A percentile compares a stretch with the other conserved stretches of the same genome.
phyloP scores from a whole-genome alignment of 139 green algal species.

The Volvox africanus region DNA sequence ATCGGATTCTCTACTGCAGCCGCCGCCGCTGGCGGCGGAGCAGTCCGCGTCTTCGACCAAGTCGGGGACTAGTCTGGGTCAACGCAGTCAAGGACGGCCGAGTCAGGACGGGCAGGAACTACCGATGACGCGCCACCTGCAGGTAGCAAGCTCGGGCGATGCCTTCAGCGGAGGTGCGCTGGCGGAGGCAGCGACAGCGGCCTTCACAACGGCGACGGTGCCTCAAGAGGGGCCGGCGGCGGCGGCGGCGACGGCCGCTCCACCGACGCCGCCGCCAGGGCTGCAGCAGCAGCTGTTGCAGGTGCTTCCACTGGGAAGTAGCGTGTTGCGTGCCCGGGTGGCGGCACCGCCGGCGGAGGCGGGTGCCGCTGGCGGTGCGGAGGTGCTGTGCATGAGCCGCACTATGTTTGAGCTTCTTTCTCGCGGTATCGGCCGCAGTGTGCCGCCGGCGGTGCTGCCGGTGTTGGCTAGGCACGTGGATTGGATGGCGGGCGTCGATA shows the following conservation, averaged over 20 bases:
- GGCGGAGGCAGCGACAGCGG: neutral
- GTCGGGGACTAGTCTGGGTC: neutral
- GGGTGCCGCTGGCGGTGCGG: neutral
- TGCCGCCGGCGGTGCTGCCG: constrained; percentile 16
- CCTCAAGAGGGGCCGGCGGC: neutral
- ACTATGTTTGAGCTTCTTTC: constrained; percentile 44
- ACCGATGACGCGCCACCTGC: neutral
- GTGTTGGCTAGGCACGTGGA: constrained; percentile 40
- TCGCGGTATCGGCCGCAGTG: constrained; percentile 33
- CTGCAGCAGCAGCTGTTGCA: constrained; percentile 1
- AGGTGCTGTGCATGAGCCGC: constrained; percentile 51
- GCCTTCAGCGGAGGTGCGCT: constrained; percentile 22
- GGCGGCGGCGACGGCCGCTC: neutral
- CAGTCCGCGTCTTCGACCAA: neutral
- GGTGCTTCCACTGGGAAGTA: neutral
- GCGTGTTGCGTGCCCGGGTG: neutral
- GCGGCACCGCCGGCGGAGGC: neutral
- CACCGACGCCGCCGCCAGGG: neutral
- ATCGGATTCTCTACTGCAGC: too few relatives aligned
- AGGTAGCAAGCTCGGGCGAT: neutral
- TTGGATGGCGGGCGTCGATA: constrained; percentile 20
- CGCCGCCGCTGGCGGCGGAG: too few relatives aligned
- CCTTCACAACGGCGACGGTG: neutral
- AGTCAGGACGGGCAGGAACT: too few relatives aligned
- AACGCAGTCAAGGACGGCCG: too few relatives aligned